Percentiles rank a stretch among this genome's conserved stretches.
These are phyloP conservation scores for Brettanomyces bruxellensis DNA, from an alignment of 805 yeast species.

Conservation along the genomic window DNA sequence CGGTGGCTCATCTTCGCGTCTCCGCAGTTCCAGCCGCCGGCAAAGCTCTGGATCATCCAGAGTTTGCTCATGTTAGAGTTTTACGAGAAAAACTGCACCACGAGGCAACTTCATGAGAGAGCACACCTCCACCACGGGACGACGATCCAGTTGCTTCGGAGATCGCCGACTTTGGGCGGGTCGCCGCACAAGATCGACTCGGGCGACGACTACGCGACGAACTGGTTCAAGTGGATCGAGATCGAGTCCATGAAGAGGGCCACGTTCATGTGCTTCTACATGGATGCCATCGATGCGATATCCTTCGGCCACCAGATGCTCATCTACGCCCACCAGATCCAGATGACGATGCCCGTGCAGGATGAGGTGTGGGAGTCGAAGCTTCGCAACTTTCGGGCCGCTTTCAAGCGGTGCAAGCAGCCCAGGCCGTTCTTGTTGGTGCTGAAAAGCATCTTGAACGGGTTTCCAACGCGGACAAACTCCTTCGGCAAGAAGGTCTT, in stretches of 20 bases:
- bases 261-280: conserved; percentile 72
- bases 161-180: conserved; percentile 72
- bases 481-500: conserved; percentile 60
- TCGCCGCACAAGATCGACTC: conserved; percentile 35
- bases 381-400: conserved; percentile 13
- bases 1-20: conserved; percentile 64
- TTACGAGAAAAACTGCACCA: conserved; percentile 66
- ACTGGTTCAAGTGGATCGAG: conserved; percentile 65
- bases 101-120: conserved; percentile 66
- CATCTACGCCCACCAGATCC: conserved; percentile 49
- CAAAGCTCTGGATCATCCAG: conserved; percentile 69
- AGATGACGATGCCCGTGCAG: conserved; percentile 53
- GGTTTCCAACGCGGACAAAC: conserved; percentile 36
- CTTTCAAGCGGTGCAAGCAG: conserved; percentile 16
- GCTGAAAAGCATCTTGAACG: conserved; percentile 48
- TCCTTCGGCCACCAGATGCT: conserved; percentile 67
- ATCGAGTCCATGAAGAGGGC: conserved; percentile 70
- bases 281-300: conserved; percentile 72
- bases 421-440: conserved; percentile 44
- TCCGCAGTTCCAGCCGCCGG: conserved; percentile 69
- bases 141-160: conserved; percentile 63
- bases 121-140: conserved; percentile 85
- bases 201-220: conserved; percentile 11
- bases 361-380: conserved; percentile 46
- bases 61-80: conserved; percentile 65